Evolutionary conservation across 306 rosid genomes (phyloP), one percentile per base, ranked within the genome.

Genomic region (Prunus mira): DNA sequence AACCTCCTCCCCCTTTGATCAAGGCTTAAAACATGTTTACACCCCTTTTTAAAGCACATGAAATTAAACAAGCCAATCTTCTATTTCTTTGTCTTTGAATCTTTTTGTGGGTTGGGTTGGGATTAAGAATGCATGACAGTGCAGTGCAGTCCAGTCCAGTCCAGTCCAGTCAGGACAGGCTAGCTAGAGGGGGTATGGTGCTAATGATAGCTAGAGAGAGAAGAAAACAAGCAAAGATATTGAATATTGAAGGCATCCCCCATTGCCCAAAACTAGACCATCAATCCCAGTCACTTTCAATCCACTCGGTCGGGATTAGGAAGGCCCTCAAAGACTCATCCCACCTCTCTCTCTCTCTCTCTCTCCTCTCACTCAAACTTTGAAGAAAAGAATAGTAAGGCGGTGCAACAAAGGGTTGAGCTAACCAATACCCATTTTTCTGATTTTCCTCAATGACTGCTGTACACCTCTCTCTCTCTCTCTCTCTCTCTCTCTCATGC

Each of bases 191-290:
- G 9, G 43, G 43, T 38, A 38, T 38, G 43, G 14, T 9, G 15
- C 32, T n/a, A 55, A 32, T 45, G 12, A 25, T 14, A 51, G 64
- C 14, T 2, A 49, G 30, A n/a, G 18, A 11, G 20, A 12, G 28
- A 24, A 50, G 13, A 27, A 19, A 68, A 9, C 52, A 1, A 60
- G 65, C 3, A 2, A 25, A n/a, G 28, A 14, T 17, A 14, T 12
- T 24, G 25, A 24, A 32, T 32, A 32, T 32, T 38, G 43, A 66
- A 41, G 55, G 3, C 86, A 82, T 84, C 89, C 89, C 93, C 91
- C 79, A 73, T 82, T 28, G 12, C 89, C 91, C 81, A 80, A 82
- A 87, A 85, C 58, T 6, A 74, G 54, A 82, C 71, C 87, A 82
- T 85, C 90, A 62, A 12, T 18, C 8, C 11, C 6, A 0, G 86